These are phyloP conservation scores for Bonnemaisonia californica DNA, from an alignment of 31 red algal genomes.

Conservation along the genomic window DNA sequence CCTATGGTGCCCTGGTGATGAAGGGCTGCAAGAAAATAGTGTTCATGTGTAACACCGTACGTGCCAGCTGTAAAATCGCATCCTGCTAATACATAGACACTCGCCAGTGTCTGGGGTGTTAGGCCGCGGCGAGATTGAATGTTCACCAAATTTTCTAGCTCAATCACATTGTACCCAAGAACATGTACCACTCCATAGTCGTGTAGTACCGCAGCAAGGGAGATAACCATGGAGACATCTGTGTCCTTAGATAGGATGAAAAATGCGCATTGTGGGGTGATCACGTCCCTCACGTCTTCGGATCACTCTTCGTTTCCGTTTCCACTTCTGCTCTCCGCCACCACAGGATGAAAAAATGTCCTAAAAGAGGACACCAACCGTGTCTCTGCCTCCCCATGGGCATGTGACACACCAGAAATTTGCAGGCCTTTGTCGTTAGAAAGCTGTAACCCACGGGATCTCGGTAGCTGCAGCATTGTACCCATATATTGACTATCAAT, in stretches of 20 bases:
- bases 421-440: background rate
- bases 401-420: background rate
- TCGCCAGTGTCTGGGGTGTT: no score
- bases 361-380: background rate
- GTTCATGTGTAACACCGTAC: conserved; percentile 12
- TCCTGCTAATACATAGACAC: background rate
- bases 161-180: no score
- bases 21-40: conserved; percentile 6
- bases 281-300: background rate
- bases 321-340: conserved; percentile 1
- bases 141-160: no score
- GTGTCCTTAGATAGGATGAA: no score
- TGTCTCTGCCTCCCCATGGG: conserved; percentile 6
- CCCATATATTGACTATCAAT: background rate
- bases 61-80: conserved; percentile 10
- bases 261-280: background rate
- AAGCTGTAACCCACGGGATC: background rate
- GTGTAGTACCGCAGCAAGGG: no score
- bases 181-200: no score
- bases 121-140: no score
- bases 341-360: background rate
- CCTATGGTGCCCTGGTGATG: background rate
- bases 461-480: background rate
- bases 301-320: background rate
- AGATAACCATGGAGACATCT: no score